These are phyloP conservation scores for Pseudoneurospora amorphoporcata DNA, from an alignment of 495 filamentous ascomycete species.

Conservation along the genomic window DNA sequence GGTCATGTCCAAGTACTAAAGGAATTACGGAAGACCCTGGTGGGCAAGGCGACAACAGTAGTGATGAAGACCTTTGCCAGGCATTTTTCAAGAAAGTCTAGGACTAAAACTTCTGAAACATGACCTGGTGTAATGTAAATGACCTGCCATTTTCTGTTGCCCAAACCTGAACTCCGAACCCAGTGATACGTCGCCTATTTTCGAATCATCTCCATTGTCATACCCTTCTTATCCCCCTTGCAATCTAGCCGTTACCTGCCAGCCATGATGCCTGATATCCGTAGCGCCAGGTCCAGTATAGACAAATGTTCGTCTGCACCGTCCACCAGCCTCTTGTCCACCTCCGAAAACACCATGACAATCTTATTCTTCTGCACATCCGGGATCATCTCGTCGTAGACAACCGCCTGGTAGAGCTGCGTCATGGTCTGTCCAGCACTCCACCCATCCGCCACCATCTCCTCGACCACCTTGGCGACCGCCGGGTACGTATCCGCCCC, in stretches of 20 bases:
- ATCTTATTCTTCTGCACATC: constrained; percentile 88
- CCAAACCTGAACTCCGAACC: constrained; percentile 6
- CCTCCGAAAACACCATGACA: constrained; percentile 77
- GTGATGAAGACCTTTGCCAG: constrained; percentile 7
- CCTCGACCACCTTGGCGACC: constrained; percentile 67
- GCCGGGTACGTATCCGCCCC: constrained; percentile 57
- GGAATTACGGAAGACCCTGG: background rate
- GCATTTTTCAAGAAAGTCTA: constrained; percentile 9
- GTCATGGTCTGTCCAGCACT: constrained; percentile 81
- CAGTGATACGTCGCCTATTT: background rate
- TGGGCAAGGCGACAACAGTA: background rate
- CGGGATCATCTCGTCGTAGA: constrained; percentile 73
- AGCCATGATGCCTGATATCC: constrained; percentile 66
- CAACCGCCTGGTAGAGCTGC: constrained; percentile 71
- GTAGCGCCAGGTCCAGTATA: constrained; percentile 72
- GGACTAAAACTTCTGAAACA: background rate
- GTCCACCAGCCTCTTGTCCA: constrained; percentile 91
- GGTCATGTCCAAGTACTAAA: background rate
- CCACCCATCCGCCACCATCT: constrained; percentile 96
- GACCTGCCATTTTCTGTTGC: constrained; percentile 1
- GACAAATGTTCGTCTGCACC: constrained; percentile 94
- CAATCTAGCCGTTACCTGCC: constrained; percentile 16
- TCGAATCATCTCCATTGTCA: background rate
- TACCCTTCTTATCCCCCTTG: background rate
- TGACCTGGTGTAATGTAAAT: background rate